Base-by-base conservation (phyloP, 768 basidiomycete genomes). In the Hirschioporus abietinus region DNA sequence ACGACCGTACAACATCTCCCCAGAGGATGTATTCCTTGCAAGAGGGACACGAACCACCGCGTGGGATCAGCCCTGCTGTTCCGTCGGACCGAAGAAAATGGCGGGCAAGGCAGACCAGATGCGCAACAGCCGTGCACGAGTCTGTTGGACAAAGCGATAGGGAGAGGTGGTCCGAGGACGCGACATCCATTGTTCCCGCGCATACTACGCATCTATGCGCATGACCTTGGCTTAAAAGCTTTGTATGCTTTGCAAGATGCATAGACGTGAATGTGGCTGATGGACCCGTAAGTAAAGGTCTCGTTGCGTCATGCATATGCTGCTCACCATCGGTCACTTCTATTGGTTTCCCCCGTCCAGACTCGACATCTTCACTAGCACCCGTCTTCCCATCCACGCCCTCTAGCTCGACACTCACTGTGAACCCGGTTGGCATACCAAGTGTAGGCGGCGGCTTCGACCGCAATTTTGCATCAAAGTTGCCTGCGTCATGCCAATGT, bases 351-450 rank as follows among this genome's bases (percentile, higher is more conserved):
- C 68, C 72, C 63, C 88, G 78, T 20, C 88, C 88, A 20, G 85
- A 81, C 7, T 87, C 88, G 0, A 64, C 60, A 24, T 79, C 74
- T 7, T 88, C 87, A 0, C 63, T 59, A 25, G 78, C 74, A 0
- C 84, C 86, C 25, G 84, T 84, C 67, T 86, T 86, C 1, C 88
- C 89, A 72, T 90, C 86, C 0, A 90, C 88, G 34, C 89, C 89
- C 75, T 90, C 89, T 10, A 88, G 72, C 72, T 91, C 89, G 10
- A 82, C 70, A 6, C 76, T 70, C 59, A 72, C 82, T 4, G 79
- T 83, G 66, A 89, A 85, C 0, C 87, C 86, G 24, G 68, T 75
- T 15, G 88, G 88, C 4, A 52, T 52, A 52, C 42, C 42, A 12
- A 52, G 42, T 15, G 15, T 20, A 3, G 42, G 42, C 58, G 87